Evolutionary conservation across 192 early-diverging fungal species (phyloP).

Genomic region (Linnemannia schmuckeri): DNA sequence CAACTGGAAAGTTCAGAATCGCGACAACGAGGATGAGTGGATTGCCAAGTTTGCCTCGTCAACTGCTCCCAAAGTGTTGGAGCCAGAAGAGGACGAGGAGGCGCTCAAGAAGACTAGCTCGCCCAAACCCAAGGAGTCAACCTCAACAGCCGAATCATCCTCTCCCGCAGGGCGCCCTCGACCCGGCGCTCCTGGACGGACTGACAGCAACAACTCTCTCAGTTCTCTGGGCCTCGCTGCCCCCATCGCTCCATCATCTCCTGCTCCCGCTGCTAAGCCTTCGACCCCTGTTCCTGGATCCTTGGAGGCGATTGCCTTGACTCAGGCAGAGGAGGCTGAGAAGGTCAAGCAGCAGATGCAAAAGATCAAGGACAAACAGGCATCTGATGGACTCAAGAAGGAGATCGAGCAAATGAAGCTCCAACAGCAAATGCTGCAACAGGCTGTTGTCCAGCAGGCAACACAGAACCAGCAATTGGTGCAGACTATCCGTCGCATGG

Average conservation of each 20-base stretch:
- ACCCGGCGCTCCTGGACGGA: slow-evolving; percentile 45
- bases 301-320: slow-evolving; percentile 22
- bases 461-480: slow-evolving; percentile 41
- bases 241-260: slow-evolving; percentile 29
- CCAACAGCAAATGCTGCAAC: slow-evolving; percentile 41
- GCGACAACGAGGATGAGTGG: slow-evolving; percentile 56
- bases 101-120: slow-evolving; percentile 24
- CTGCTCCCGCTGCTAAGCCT: slow-evolving; percentile 27
- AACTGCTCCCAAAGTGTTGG: slow-evolving; percentile 27
- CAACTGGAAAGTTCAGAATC: slow-evolving; percentile 57
- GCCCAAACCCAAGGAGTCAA: slow-evolving; percentile 37
- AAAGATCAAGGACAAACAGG: slow-evolving; percentile 43
- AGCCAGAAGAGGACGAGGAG: slow-evolving; percentile 33
- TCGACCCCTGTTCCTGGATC: slow-evolving; percentile 39
- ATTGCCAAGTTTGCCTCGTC: slow-evolving; percentile 31
- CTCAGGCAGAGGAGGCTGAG: slow-evolving; percentile 50
- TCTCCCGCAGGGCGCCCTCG: slow-evolving; percentile 49
- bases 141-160: slow-evolving; percentile 14
- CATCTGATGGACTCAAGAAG: slow-evolving; percentile 34
- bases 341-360: slow-evolving; percentile 41
- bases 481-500: slow-evolving; percentile 42
- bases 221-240: slow-evolving; percentile 27
- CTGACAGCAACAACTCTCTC: slow-evolving; percentile 49
- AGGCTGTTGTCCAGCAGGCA: slow-evolving; percentile 42
- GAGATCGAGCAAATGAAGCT: slow-evolving; percentile 42